Evolutionary conservation across 1,284 basidiomycete species (phyloP), one percentile per base, ranked within the genome.

Genomic region (Ustilago lituana): DNA sequence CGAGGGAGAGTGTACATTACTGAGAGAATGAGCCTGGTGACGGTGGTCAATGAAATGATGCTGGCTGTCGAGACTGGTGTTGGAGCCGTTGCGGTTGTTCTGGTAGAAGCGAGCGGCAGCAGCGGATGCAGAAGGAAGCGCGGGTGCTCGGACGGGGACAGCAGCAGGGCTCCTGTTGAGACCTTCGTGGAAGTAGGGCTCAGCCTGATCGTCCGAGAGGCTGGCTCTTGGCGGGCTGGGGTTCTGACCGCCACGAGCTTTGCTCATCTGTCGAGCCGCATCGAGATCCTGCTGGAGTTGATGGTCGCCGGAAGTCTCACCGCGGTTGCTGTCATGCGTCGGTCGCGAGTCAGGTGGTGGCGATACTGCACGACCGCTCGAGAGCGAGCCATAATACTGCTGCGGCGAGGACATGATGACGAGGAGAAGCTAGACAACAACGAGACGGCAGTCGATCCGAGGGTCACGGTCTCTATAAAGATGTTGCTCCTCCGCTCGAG

Each of bases 31-130:
- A 7, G 76, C 75, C 46, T 81, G 78, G 45, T 74, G 74, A 45
- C 80, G 77, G 40, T 82, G 80, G 55, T 82, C 80, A 59, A 81
- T 81, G 41, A 76, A 81, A 53, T 81, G 76, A 32, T 64, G 70
- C 37, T 77, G 76, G 35, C 76, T 78, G 66, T 81, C 79, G 31
- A 81, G 56, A 37, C 69, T 73, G 40, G 79, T 71, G 55, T 76
- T 76, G 48, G 76, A 78, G 1, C 77, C 80, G 39, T 73, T 67
- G 32, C 71, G 60, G 8, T 75, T 64, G 39, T 80, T 74, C 36
- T 75, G 74, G 49, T 81, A 81, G 54, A 81, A 81, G 38, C 68
- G 70, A 36, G 75, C 68, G n/a, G 59, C 60, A 19, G 60, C 63
- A 15, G 58, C 59, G 14, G 63, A 44, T 2, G 68, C 56, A 2